Evolutionary conservation across 1,284 basidiomycete species (phyloP).

Genomic region (Rhodotorula sp.): DNA sequence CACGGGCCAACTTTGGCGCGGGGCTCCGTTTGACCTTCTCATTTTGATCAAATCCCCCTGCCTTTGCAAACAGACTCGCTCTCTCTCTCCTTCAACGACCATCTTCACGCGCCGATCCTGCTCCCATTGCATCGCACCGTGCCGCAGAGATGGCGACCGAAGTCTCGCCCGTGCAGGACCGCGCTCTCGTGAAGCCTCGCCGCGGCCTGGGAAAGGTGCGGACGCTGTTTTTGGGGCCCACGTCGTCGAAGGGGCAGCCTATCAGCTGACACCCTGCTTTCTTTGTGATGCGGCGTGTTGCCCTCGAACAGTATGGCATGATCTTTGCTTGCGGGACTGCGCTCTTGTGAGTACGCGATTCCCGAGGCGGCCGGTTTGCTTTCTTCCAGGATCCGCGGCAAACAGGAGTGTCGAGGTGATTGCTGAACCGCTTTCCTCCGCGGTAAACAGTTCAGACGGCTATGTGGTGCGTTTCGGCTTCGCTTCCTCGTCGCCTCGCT

Average conservation of each 20-base stretch:
- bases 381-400: too few species aligned
- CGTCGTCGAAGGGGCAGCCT: too few species aligned
- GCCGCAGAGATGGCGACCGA: not conserved
- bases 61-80: too few species aligned
- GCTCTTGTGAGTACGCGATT: not conserved
- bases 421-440: too few species aligned
- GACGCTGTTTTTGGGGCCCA: too few species aligned
- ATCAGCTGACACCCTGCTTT: not conserved
- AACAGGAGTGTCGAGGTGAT: not conserved
- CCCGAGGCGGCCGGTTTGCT: too few species aligned
- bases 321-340: conserved; percentile 1
- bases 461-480: not conserved
- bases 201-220: not conserved
- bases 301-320: not conserved
- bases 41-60: too few species aligned
- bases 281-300: not conserved
- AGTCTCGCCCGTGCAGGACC: not conserved
- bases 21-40: too few species aligned
- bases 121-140: not conserved
- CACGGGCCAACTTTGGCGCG: too few species aligned
- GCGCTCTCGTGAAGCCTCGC: not conserved
- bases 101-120: not conserved
- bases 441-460: not conserved
- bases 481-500: too few species aligned
- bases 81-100: too few species aligned